A percentile compares a stretch with the other conserved stretches of the same genome.
Conservation (phyloP, 2,329 filamentous ascomycete species). For the Talaromyces rugulosus region DNA sequence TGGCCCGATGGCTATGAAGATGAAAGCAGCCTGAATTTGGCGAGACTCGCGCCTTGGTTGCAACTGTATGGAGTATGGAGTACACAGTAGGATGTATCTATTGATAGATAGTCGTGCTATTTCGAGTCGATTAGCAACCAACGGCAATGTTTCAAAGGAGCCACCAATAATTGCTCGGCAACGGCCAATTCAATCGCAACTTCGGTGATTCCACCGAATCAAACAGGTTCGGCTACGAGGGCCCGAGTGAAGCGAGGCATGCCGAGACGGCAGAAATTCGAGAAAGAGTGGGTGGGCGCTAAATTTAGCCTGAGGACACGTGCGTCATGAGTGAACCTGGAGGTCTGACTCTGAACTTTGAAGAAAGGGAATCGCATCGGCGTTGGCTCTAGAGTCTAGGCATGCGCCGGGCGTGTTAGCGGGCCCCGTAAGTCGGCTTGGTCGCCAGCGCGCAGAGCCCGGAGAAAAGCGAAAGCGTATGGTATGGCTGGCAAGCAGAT, state of each 20-base stretch:
- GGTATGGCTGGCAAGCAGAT: neutral
- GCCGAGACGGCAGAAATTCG: neutral
- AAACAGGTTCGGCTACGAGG: neutral
- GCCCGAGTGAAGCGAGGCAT: neutral
- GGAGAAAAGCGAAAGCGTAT: neutral
- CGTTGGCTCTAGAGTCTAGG: too few species aligned
- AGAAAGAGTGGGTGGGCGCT: neutral
- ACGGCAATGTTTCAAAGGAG: neutral
- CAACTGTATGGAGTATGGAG: neutral
- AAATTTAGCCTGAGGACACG: neutral
- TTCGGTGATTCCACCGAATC: neutral
- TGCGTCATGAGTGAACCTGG: neutral
- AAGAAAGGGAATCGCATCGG: neutral
- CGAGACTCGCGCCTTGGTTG: neutral
- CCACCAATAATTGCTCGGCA: neutral
- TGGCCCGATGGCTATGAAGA: neutral
- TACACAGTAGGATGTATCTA: neutral
- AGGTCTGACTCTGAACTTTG: neutral
- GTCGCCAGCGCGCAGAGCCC: neutral
- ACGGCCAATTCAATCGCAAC: neutral
- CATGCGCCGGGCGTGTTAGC: neutral
- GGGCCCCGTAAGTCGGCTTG: neutral
- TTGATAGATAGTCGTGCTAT: neutral
- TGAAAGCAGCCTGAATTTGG: neutral
- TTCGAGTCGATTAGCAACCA: neutral